Conservation (phyloP, 208 protist genomes). For the Wallacemonas sp. region DNA sequence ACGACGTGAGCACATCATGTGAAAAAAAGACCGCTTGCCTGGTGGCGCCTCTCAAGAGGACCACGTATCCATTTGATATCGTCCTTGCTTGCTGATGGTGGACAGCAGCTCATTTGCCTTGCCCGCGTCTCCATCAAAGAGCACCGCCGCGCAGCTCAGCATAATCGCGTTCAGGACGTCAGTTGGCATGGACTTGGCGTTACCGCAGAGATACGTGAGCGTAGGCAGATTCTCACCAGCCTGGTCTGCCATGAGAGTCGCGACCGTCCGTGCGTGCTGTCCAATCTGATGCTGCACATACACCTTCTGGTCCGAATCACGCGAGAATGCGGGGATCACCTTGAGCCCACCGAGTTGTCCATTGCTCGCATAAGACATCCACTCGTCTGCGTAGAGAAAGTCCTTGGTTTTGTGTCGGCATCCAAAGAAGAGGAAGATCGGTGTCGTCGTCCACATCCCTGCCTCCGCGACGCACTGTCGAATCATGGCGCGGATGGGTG, state of each 20-base stretch:
- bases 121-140: slow-evolving; percentile 44
- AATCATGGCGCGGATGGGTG: slow-evolving; percentile 68
- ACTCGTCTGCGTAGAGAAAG: slow-evolving; percentile 77
- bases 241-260: slow-evolving; percentile 37
- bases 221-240: slow-evolving; percentile 18
- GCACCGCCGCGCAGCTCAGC: slow-evolving; percentile 52
- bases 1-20: too few relatives aligned
- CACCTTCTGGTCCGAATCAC: slow-evolving; percentile 69
- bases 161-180: slow-evolving; percentile 58
- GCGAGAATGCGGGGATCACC: slow-evolving; percentile 84
- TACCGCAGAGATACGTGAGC: slow-evolving; percentile 81
- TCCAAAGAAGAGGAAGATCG: slow-evolving; percentile 83
- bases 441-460: slow-evolving; percentile 37
- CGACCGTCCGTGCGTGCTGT: slow-evolving; percentile 54
- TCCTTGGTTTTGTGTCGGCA: slow-evolving; percentile 70
- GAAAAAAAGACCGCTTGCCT: too few relatives aligned
- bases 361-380: slow-evolving; percentile 26
- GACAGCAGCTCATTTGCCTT: slow-evolving; percentile 38
- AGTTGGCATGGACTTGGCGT: slow-evolving; percentile 87
- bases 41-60: too few relatives aligned
- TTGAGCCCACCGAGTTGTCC: slow-evolving; percentile 41
- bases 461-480: slow-evolving; percentile 57
- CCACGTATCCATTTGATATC: slow-evolving; percentile 85
- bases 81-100: slow-evolving; percentile 38
- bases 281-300: slow-evolving; percentile 90